Base-by-base conservation (phyloP, 108 stramenopile species). In the Aurantiochytrium sp. region DNA sequence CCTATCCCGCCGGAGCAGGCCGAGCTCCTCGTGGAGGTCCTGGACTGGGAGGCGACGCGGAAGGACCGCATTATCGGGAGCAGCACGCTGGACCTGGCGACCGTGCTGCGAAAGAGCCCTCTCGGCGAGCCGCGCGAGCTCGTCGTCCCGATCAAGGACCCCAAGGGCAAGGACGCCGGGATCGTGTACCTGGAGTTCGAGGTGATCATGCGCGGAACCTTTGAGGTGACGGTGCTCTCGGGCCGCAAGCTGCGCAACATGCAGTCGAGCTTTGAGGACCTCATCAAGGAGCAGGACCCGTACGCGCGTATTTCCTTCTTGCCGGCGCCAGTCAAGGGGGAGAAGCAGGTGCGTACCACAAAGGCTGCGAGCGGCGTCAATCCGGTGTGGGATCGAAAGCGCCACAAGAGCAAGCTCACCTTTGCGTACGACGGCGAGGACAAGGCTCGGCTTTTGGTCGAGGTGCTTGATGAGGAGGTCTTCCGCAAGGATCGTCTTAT, bases 351-450 rank as follows among this genome's bases (percentile, higher is more conserved):
- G 24, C 10, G 6, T 12, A 12, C 39, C 2, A 81, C 73, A 0
- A 81, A 81, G 73, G 39, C 45, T 22, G 73, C 73, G 42, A 37
- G 73, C 24, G 73, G 73, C 39, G 73, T 48, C 6, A 81, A 81
- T 48, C 73, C 73, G 12, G 73, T 81, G 12, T 81, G 73, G 73
- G 34, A 52, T 2, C 8, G 50, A 52, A 52, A 52, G 50, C 27
- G 27, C 42, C 21, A 48, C n/a, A 81, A 81, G 73, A 81, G 30
- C 30, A 48, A 27, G n/a, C 45, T 81, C 12, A 81, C 45, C 10
- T 81, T 81, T 81, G 73, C 8, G 36, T 81, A 39, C 3, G 45
- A 81, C 3, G 73, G 73, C 21, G 73, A 81, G 73, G 73, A 81
- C n/a, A 48, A 41, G 39, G 19, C 73, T 24, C 73, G 73, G 6